A percentile compares a stretch with the other conserved stretches of the same genome.
phyloP scores from a whole-genome alignment of 371 early-diverging fungal species.

The Entomophthora muscae region DNA sequence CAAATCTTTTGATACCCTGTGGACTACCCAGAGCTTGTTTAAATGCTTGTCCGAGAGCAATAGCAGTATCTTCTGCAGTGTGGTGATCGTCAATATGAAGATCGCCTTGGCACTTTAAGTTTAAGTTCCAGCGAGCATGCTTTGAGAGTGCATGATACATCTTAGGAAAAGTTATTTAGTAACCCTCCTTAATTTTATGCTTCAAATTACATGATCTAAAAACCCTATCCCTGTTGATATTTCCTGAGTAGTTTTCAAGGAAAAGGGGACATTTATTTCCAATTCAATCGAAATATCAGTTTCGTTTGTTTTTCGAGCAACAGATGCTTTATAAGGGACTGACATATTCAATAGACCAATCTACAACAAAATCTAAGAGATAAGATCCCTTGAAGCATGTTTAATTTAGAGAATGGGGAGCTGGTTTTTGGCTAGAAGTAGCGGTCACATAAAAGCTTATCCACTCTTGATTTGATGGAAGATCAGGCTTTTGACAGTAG shows the following conservation, averaged over 20 bases:
- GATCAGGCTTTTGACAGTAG: too few species aligned
- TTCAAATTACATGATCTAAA: slow-evolving; percentile 68
- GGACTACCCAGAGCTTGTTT: slow-evolving; percentile 79
- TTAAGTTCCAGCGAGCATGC: slow-evolving; percentile 77
- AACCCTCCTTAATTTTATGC: not conserved
- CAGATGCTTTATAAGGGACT: too few species aligned
- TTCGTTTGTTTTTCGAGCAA: slow-evolving; percentile 86
- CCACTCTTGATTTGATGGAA: too few species aligned
- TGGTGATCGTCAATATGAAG: slow-evolving; percentile 95
- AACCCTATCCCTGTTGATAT: slow-evolving; percentile 91
- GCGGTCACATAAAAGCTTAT: too few species aligned
- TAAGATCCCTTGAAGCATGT: too few species aligned
- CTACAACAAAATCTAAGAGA: too few species aligned
- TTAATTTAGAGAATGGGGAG: too few species aligned
- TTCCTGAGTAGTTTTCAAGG: slow-evolving; percentile 39
- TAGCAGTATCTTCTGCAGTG: slow-evolving; percentile 88
- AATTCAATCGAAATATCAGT: slow-evolving; percentile 67
- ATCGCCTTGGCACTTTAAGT: slow-evolving; percentile 69
- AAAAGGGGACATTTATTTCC: slow-evolving; percentile 28
- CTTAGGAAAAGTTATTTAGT: slow-evolving; percentile 17
- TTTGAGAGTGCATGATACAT: slow-evolving; percentile 95
- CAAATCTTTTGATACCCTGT: slow-evolving; percentile 82
- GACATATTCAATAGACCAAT: too few species aligned
- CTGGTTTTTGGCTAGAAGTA: too few species aligned
- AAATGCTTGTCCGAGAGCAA: slow-evolving; percentile 84